These are phyloP conservation scores for Stevia rebaudiana DNA, from an alignment of 140 eudicot species.

Conservation along the genomic window DNA sequence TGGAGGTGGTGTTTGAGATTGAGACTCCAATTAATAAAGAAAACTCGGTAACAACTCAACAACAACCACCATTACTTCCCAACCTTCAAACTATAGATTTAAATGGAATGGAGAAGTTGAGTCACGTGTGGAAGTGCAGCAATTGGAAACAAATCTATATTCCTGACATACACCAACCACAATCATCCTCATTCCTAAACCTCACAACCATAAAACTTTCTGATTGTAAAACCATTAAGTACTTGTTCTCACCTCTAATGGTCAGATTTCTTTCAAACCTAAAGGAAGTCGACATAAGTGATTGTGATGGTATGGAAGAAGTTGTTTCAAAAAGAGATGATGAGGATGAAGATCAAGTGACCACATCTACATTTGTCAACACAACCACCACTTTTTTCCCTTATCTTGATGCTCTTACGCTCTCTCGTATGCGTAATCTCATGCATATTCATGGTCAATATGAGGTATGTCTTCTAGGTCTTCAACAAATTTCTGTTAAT, in stretches of 20 bases:
- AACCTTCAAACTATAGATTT: neutral
- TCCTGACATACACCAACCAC: neutral
- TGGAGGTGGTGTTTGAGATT: neutral
- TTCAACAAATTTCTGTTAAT: no score
- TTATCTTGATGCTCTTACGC: neutral
- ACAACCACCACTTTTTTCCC: neutral
- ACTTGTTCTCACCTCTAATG: neutral
- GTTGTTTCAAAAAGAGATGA: neutral
- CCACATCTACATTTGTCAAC: neutral
- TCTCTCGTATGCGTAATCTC: neutral
- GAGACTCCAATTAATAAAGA: neutral
- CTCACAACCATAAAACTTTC: neutral
- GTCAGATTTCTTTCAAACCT: neutral
- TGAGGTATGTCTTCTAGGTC: no score
- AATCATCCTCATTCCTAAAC: neutral
- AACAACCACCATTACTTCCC: neutral
- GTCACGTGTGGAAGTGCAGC: neutral
- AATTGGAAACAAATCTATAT: neutral
- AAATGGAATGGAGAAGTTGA: neutral
- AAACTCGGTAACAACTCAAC: neutral
- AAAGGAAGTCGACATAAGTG: neutral
- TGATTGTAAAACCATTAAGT: neutral
- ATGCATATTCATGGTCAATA: neutral
- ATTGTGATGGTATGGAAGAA: neutral
- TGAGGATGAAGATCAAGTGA: neutral